These are phyloP conservation scores for Amaranthus tricolor DNA, from an alignment of 179 eudicot genomes.

Conservation along the genomic window DNA sequence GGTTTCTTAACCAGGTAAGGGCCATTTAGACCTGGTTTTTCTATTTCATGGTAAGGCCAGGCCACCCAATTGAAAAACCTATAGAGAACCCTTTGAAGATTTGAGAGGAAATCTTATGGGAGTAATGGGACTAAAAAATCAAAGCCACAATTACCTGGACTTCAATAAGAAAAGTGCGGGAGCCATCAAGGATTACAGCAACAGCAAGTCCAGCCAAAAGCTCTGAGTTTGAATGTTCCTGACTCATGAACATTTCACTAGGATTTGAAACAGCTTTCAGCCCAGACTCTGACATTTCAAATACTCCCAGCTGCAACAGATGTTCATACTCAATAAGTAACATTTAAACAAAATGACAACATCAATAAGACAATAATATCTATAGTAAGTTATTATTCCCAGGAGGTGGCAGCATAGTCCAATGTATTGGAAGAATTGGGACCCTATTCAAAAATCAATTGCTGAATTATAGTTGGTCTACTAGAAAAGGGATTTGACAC, in stretches of 20 bases:
- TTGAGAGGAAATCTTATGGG: not conserved
- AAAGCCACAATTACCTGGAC: constrained; percentile 60
- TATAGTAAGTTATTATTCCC: not conserved
- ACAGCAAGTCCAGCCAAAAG: constrained; percentile 87
- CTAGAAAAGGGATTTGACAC: not conserved
- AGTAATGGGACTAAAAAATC: not conserved
- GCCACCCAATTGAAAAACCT: no score
- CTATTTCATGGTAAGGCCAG: no score
- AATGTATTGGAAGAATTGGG: not conserved
- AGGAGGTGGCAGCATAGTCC: not conserved
- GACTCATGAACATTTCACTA: constrained; percentile 79
- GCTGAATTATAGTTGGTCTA: not conserved
- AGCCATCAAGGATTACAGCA: constrained; percentile 83
- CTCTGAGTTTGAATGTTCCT: constrained; percentile 74
- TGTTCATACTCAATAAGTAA: not conserved
- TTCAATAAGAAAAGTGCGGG: constrained; percentile 89
- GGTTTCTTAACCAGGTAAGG: no score
- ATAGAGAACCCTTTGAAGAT: not conserved
- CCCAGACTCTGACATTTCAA: constrained; percentile 82
- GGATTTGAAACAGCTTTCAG: constrained; percentile 78
- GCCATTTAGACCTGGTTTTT: no score
- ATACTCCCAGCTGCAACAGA: constrained; percentile 76
- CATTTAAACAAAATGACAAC: not conserved
- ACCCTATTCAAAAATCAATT: not conserved
- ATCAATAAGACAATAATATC: not conserved